Conservation (phyloP, 2,329 filamentous ascomycete genomes). For the Ceratocystis huliohia region DNA sequence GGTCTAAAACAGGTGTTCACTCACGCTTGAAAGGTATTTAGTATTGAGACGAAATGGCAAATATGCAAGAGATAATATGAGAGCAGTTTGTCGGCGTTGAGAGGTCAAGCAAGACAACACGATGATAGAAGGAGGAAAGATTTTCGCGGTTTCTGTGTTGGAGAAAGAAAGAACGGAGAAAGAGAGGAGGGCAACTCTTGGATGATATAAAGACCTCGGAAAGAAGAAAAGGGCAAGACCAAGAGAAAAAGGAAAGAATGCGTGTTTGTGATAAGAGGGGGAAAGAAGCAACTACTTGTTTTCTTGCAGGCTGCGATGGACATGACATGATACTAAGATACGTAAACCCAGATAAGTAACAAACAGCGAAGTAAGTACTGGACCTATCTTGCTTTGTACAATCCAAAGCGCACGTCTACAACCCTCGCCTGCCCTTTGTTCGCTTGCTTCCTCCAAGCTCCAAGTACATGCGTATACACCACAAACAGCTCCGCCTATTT, state of each 20-base stretch:
- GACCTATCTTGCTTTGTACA: too few species aligned
- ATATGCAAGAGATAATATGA: too few species aligned
- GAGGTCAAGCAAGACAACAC: neutral
- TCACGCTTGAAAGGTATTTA: neutral
- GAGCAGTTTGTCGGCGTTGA: too few species aligned
- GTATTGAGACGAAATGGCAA: neutral
- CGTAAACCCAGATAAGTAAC: neutral
- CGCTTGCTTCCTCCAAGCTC: too few species aligned
- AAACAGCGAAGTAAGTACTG: neutral
- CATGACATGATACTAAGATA: neutral
- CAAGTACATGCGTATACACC: neutral
- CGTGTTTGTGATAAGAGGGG: neutral
- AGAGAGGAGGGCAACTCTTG: neutral
- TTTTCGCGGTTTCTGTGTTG: neutral
- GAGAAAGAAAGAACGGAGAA: neutral
- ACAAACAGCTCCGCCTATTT: neutral
- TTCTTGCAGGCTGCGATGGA: neutral
- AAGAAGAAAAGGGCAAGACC: neutral
- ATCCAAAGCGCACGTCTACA: too few species aligned
- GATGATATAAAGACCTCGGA: neutral
- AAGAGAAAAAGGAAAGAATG: constrained; percentile 1
- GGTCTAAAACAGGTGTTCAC: neutral
- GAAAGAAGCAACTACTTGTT: constrained; percentile 7
- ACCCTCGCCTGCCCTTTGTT: too few species aligned
- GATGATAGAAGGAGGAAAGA: neutral